Evolutionary conservation across 176 grass and related monocot genomes (phyloP).

Genomic region (Dendrocalamus sinicus): DNA sequence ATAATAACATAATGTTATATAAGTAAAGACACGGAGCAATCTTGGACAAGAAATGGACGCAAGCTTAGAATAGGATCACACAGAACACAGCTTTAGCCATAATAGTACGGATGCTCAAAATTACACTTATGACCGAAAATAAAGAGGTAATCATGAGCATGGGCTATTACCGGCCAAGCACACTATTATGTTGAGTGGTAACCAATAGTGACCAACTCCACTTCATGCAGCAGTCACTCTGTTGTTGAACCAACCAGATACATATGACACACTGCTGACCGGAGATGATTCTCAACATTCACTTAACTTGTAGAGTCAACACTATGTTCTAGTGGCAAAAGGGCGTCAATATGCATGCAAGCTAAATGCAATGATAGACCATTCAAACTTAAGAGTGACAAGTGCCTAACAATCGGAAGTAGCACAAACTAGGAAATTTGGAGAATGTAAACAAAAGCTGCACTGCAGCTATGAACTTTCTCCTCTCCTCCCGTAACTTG

Average conservation of each 20-base stretch:
- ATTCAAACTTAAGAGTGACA: constrained; percentile 1
- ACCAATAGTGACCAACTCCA: background rate
- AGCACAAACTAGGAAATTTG: background rate
- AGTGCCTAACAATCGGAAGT: background rate
- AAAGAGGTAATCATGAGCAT: background rate
- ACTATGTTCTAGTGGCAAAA: background rate
- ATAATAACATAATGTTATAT: background rate
- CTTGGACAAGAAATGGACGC: background rate
- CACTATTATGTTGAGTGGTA: background rate
- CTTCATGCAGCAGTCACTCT: background rate
- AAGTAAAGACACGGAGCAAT: constrained; percentile 10
- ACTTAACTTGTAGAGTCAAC: background rate
- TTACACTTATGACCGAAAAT: background rate
- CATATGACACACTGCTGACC: background rate
- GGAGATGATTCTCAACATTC: background rate
- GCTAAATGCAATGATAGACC: background rate
- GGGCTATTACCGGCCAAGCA: background rate
- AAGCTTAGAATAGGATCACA: constrained; percentile 6
- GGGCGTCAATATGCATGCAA: background rate
- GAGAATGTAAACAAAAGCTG: background rate
- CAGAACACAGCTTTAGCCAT: background rate
- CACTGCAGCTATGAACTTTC: background rate
- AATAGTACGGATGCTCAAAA: constrained; percentile 2
- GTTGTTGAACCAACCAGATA: constrained; percentile 3
- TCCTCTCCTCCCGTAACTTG: constrained; percentile 1